Conservation (phyloP, 768 basidiomycete genomes). For the Tulasnella sp. region DNA sequence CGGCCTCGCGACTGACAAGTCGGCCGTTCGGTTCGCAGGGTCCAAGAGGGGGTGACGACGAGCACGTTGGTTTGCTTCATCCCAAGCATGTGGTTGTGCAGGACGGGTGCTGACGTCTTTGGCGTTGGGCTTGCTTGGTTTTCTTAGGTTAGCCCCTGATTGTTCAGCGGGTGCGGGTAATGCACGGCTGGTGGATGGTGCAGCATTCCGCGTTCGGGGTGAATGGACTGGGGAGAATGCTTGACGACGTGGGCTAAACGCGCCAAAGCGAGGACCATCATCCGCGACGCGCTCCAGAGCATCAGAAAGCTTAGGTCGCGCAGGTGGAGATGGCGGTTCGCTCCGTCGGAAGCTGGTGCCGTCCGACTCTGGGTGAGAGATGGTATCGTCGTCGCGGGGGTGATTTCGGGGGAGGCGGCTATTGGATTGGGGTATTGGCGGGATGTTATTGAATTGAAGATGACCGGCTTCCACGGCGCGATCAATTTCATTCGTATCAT, state of each 20-base stretch:
- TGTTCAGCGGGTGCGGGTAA: neutral
- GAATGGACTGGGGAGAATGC: conserved; percentile 5
- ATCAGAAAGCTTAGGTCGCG: conserved; percentile 57
- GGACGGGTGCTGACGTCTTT: conserved; percentile 37
- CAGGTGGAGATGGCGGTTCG: conserved; percentile 25
- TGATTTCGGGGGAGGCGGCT: conserved; percentile 3
- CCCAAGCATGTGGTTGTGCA: neutral
- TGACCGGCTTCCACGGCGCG: conserved; percentile 46
- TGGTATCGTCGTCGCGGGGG: conserved; percentile 18
- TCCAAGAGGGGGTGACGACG: conserved; percentile 34
- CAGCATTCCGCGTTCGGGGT: neutral
- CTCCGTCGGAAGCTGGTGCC: conserved; percentile 34
- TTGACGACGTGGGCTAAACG: conserved; percentile 4
- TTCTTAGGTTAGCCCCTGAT: conserved; percentile 27
- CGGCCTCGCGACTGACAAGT: neutral
- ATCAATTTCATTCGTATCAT: conserved; percentile 52
- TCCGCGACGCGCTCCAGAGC: conserved; percentile 47
- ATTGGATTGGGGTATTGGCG: conserved; percentile 5
- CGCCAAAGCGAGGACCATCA: conserved; percentile 30
- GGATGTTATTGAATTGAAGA: conserved; percentile 26
- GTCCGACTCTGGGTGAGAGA: conserved; percentile 25
- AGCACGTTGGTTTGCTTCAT: conserved; percentile 5
- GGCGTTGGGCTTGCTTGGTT: conserved; percentile 43
- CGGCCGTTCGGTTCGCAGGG: conserved; percentile 7
- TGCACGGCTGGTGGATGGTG: neutral